Evolutionary conservation across 768 basidiomycete species (phyloP), one percentile per base, ranked within the genome.

Genomic region (Mycena capillaripes): DNA sequence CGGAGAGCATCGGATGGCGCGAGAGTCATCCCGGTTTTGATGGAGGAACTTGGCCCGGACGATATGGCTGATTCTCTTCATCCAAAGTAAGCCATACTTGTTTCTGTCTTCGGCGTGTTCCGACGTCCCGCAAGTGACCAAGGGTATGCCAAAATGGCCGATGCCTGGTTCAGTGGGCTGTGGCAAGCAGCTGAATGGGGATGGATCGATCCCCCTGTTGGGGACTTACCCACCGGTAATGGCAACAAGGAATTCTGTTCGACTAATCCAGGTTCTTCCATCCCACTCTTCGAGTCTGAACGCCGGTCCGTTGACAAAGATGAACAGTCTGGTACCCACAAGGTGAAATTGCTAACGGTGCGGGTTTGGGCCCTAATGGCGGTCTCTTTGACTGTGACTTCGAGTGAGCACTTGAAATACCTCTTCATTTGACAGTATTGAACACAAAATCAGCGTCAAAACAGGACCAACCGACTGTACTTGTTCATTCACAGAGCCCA

Each of bases 271-370:
- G 25, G 58, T 44, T 7, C 58, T 38, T 60, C 23, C 16, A 14
- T 60, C n/a, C n/a, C n/a, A n/a, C n/a, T n/a, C 23, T 17, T 58
- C 23, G 25, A 59, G 9, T 42, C 42, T 42, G 9, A 42, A 42
- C 4, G 9, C 42, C 42, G 42, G 42, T 4, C 9, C 9, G 12
- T 42, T n/a, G n/a, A 42, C 42, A 42, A 42, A 7, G 42, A 10
- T 17, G 42, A 7, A 42, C 42, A 42, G 42, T 42, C 17, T 67
- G 66, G 66, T 58, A 58, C 56, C 44, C 56, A 5, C 56, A 58
- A 36, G 66, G 66, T 16, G 55, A 58, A 48, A 67, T 67, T 23
- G 66, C 66, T 16, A 59, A 58, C 21, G 66, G 66, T 30, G 44
- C 56, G 19, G 57, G 57, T 23, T 17, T 67, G 16, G 66, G 66